A percentile compares a stretch with the other conserved stretches of the same genome.
Conservation (phyloP, 345 rosid species). For the Moringa oleifera region DNA sequence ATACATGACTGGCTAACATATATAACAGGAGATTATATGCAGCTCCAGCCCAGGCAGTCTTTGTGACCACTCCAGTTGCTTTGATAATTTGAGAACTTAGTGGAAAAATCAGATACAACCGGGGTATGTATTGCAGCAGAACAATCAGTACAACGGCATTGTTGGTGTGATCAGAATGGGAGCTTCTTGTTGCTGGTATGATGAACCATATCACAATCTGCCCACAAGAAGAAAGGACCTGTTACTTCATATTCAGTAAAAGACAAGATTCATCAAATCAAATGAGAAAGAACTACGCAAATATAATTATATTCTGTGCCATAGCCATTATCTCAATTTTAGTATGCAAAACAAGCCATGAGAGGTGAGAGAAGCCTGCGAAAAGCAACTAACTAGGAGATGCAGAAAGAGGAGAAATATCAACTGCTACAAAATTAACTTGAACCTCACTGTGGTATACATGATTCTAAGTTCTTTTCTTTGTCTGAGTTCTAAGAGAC, state of each 20-base stretch:
- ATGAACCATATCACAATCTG: slow-evolving; percentile 89
- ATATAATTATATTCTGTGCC: background rate
- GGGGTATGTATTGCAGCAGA: slow-evolving; percentile 73
- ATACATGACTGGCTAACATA: slow-evolving; percentile 90
- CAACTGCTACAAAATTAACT: too few species aligned
- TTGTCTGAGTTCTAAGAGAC: too few species aligned
- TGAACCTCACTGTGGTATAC: too few species aligned
- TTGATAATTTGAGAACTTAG: slow-evolving; percentile 60
- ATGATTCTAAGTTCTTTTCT: too few species aligned
- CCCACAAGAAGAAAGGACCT: slow-evolving; percentile 11
- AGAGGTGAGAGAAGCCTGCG: background rate
- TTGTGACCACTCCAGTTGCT: slow-evolving; percentile 76
- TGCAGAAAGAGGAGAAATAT: background rate
- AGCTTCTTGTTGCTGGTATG: slow-evolving; percentile 56
- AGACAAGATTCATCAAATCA: slow-evolving; percentile 1
- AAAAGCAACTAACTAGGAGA: background rate
- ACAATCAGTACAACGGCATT: slow-evolving; percentile 74
- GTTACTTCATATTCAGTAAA: background rate
- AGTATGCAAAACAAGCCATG: background rate
- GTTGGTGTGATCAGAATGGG: slow-evolving; percentile 60
- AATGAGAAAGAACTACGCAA: background rate
- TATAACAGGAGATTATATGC: slow-evolving; percentile 79
- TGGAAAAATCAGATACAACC: slow-evolving; percentile 72
- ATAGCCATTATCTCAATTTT: background rate
- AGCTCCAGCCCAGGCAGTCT: slow-evolving; percentile 96